Percentiles rank a stretch among this genome's conserved stretches.
Evolutionary conservation across 306 rosid species (phyloP).

Genomic region (Arachis stenosperma): DNA sequence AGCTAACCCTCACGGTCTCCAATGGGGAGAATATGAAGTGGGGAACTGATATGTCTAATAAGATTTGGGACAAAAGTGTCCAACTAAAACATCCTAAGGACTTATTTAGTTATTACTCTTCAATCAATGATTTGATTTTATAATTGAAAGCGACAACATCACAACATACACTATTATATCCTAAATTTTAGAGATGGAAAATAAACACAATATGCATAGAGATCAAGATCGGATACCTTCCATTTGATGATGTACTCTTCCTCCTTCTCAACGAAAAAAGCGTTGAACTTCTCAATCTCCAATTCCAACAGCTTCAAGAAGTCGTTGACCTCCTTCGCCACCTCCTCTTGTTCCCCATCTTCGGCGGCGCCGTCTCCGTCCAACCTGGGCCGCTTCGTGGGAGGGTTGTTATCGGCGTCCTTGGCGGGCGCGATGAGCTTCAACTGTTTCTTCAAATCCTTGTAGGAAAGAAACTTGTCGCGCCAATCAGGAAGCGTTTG

Average conservation of each 20-base stretch:
- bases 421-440: constrained; percentile 55
- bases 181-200: neutral
- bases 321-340: constrained; percentile 65
- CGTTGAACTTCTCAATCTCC: constrained; percentile 79
- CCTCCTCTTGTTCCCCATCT: constrained; percentile 23
- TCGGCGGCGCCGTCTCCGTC: constrained; percentile 29
- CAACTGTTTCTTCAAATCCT: constrained; percentile 78
- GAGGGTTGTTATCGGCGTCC: neutral
- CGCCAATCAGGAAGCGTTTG: constrained; percentile 88
- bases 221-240: constrained; percentile 54
- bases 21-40: no score
- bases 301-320: constrained; percentile 48
- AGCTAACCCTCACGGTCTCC: no score
- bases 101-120: no score
- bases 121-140: no score
- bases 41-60: no score
- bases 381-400: constrained; percentile 51
- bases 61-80: no score
- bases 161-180: neutral
- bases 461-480: constrained; percentile 83
- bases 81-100: no score
- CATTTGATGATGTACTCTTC: constrained; percentile 85
- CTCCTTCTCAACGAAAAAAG: constrained; percentile 84
- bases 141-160: no score
- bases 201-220: neutral